Evolutionary conservation across 1,139 yeast genomes (phyloP), one percentile per base, ranked within the genome.

Genomic region (Protomyces lactucae-debilis): DNA sequence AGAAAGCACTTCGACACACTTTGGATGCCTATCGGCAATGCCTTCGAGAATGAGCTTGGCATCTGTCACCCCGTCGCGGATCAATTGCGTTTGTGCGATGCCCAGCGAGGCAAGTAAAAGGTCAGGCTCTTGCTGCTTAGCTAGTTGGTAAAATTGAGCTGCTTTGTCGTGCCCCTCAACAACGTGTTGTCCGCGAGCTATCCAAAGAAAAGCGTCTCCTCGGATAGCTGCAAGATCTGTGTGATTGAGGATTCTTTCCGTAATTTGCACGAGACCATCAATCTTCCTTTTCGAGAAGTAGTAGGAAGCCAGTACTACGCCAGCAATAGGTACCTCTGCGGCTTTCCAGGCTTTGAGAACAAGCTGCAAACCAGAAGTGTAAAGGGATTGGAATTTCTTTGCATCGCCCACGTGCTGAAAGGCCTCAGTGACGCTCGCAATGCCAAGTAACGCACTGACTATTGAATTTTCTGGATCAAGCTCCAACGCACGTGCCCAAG

Each of bases 161-260:
- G 98, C 87, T 68, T 82, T 82, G 12, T 84, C 82, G 70, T 80
- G 84, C 71, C 90, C 87, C 3, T 79, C 77, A 40, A 80, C 75
- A 25, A 80, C 80, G 71, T 86, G 91, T 64, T 83, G 79, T 18
- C 88, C 86, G 73, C 97, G 82, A 14, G 90, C 98, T 69, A 86
- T 79, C 97, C 97, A 91, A 69, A 88, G 87, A 37, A 86, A 79
- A 23, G 93, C 87, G 70, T 88, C 95, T n/a, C 95, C 86, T 56
- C 83, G 77, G 1, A 88, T 77, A 6, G 74, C 68, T 2, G 80
- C 75, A 35, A 77, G 72, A 23, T 77, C 76, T 0, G 80, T 76
- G 28, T 75, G 72, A 4, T 75, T 70, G 10, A 83, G 74, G 18
- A 86, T 85, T 52, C 80, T 78, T 36, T 81, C 78, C 59, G 87